Base-by-base conservation (phyloP, 1,284 basidiomycete species). In the Fomitopsis betulina region DNA sequence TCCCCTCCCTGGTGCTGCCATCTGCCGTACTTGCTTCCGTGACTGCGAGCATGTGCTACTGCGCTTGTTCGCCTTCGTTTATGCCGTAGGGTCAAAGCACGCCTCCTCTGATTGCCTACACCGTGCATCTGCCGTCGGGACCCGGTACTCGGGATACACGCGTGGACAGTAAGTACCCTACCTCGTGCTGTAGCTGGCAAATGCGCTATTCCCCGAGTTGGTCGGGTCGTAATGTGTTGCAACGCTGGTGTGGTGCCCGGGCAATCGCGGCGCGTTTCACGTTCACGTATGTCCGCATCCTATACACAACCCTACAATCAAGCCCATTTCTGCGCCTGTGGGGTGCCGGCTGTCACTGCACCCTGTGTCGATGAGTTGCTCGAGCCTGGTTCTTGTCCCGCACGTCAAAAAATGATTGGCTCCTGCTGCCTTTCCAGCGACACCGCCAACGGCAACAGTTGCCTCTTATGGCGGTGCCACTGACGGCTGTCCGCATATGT, bases 81-180 rank as follows among this genome's bases (percentile, higher is more conserved):
- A 21, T 30, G 45, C 45, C 45, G 45, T 15, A 47, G 45, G 45
- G 30, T 47, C 45, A 47, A 47, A 21, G 32, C 30, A 50, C 47
- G 27, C 32, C 47, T 12, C 47, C 47, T 50, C 47, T 50, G 47
- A 50, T 50, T 33, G 32, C 49, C 49, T 37, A n/a, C 49, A 50
- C 27, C 47, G 47, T 50, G 47, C n/a, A 12, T 23, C 47, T n/a
- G 47, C 19, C 47, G 32, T 50, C 47, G 32, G 47, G 32, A 30
- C 25, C 49, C 49, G 49, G 49, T 51, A 35, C 33, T 51, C 49
- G 49, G 49, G 49, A 51, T 51, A 37, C 49, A 51, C n/a, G 45
- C 25, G 45, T 32, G 32, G 17, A 47, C 45, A 37, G 35, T 15
- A 37, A 37, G 45, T 30, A 15, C 45, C 8, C 35, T 37, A 37